Conservation (phyloP, 257 asterid species). For the Nicotiana noctiflora region DNA sequence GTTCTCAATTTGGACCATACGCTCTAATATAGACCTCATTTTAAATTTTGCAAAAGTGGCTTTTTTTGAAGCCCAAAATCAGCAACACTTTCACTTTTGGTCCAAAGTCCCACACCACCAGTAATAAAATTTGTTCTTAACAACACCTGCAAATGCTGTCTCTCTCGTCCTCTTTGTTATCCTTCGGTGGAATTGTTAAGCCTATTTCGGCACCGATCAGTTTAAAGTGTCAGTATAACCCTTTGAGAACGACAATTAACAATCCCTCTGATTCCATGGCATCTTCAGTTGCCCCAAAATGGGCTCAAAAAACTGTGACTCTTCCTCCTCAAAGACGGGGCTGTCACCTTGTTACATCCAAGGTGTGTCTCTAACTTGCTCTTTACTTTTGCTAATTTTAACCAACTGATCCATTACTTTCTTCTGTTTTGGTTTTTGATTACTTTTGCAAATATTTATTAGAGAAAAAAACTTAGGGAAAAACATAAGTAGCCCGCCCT, state of each 20-base stretch:
- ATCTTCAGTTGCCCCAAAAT: slow-evolving; percentile 36
- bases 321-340: slow-evolving; percentile 65
- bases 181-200: slow-evolving; percentile 9
- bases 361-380: slow-evolving; percentile 27
- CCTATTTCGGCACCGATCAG: not conserved
- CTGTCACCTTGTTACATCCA: slow-evolving; percentile 80
- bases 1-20: not conserved
- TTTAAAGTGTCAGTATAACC: slow-evolving; percentile 3
- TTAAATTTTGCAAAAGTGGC: not conserved
- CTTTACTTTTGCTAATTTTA: too few species aligned
- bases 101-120: not conserved
- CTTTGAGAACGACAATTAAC: not conserved
- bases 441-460: too few species aligned
- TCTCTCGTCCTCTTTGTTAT: not conserved
- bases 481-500: too few species aligned
- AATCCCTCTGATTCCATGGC: slow-evolving; percentile 27
- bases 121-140: not conserved
- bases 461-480: too few species aligned
- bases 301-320: slow-evolving; percentile 86
- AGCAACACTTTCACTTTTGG: not conserved
- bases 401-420: too few species aligned
- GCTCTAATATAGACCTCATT: not conserved
- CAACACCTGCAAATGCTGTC: not conserved
- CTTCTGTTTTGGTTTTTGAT: too few species aligned
- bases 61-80: not conserved